Percentiles rank a stretch among this genome's conserved stretches.
These are phyloP conservation scores for Sclerotinia glacialis DNA, from an alignment of 2,329 filamentous ascomycete genomes.

Conservation along the genomic window DNA sequence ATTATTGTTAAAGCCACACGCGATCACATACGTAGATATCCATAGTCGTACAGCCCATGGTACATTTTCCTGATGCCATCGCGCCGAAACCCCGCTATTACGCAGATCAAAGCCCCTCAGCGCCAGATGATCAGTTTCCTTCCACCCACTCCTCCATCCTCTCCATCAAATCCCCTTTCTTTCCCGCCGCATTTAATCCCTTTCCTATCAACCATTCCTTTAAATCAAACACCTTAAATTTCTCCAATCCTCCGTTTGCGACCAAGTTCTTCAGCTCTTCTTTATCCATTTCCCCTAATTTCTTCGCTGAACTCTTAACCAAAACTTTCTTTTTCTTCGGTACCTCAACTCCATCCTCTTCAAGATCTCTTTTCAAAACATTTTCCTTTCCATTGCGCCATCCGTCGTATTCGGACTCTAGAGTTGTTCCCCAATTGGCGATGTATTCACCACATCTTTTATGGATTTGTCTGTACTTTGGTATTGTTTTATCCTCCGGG, in stretches of 20 bases:
- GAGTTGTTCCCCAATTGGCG: conserved; percentile 68
- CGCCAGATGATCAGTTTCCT: background rate
- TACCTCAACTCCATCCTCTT: conserved; percentile 3
- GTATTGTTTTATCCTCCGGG: conserved; percentile 72
- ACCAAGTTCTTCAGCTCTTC: conserved; percentile 16
- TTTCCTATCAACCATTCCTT: conserved; percentile 16
- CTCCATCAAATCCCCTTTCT: conserved; percentile 18
- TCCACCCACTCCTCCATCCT: conserved; percentile 18
- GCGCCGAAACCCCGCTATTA: background rate
- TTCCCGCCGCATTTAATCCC: conserved; percentile 3
- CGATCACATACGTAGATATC: background rate
- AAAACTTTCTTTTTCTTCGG: conserved; percentile 4
- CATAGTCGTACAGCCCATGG: background rate
- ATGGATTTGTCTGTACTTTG: conserved; percentile 76
- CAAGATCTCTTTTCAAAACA: conserved; percentile 6
- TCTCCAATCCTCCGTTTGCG: conserved; percentile 12
- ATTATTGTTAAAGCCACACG: background rate
- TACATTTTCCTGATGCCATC: background rate
- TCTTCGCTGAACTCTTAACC: conserved; percentile 12
- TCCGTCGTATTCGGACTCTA: conserved; percentile 50
- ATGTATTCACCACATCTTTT: conserved; percentile 82
- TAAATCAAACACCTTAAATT: conserved; percentile 20
- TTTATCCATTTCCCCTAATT: conserved; percentile 14
- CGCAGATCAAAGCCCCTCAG: background rate
- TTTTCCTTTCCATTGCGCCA: background rate